Base-by-base conservation (phyloP, 176 grass and related monocot genomes). In the Paspalum vaginatum region DNA sequence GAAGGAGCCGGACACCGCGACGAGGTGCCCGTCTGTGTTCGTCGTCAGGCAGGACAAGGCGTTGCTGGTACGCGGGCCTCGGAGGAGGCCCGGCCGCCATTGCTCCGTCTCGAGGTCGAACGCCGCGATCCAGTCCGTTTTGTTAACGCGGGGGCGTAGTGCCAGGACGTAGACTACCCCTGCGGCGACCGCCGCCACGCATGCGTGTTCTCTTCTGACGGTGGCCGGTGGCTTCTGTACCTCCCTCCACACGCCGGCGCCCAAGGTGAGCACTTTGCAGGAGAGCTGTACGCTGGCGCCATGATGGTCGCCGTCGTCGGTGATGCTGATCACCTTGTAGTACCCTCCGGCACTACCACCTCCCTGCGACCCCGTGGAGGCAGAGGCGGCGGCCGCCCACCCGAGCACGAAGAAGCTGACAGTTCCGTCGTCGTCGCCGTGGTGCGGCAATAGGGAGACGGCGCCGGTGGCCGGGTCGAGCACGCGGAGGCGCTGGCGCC, bases 261-360 rank as follows among this genome's bases (percentile, higher is more conserved):
- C 61, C 7, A 79, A 18, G 76, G 76, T 53, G 47, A 79, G 27
- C 26, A 65, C 20, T 20, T n/a, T 22, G 72, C 53, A 74, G 16
- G 13, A 24, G 2, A 32, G 1, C 44, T 48, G 59, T 10, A 7
- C 12, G 51, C 32, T 3, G 32, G 32, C 32, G 32, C 32, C 32
- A 32, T 32, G 32, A 32, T 3, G 2, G 32, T 12, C 7, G 13
- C 7, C 18, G 9, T 56, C 4, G 20, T 56, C 17, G 25, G 16
- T 11, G 11, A 65, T 9, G 20, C 6, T 14, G 22, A 78, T 3
- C 6, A 65, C 61, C 17, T 78, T 78, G 76, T 49, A 52, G 1
- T 78, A 60, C 22, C 61, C 61, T 56, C 20, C 52, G 20, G 0
- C 54, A 32, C 32, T 32, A 32, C 1, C 32, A 32, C 32, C 32